These are phyloP conservation scores for Cladobotryum protrusum DNA, from an alignment of 2,329 filamentous ascomycete species.

Conservation along the genomic window DNA sequence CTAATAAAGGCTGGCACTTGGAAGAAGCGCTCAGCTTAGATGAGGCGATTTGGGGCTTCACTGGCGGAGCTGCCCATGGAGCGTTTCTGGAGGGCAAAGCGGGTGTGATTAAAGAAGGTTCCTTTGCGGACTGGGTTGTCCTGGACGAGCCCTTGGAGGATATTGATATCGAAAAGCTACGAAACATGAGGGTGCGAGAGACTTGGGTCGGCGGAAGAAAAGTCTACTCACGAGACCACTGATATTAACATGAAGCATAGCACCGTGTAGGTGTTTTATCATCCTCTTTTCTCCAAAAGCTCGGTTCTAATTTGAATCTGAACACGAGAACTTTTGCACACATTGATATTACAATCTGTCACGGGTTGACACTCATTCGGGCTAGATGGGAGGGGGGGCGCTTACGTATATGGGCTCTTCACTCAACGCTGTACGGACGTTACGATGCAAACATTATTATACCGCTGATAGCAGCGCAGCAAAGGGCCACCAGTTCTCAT, in stretches of 20 bases:
- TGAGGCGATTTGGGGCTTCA: conserved; percentile 58
- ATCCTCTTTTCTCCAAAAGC: too few relatives aligned
- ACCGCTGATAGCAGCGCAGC: too few relatives aligned
- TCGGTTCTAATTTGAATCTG: too few relatives aligned
- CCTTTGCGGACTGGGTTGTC: conserved; percentile 66
- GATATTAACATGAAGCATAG: conserved; percentile 6
- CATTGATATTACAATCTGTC: too few relatives aligned
- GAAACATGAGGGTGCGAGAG: conserved; percentile 51
- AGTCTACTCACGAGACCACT: conserved; percentile 32
- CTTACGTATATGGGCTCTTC: too few relatives aligned
- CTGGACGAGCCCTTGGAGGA: conserved; percentile 51
- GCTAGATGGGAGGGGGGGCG: too few relatives aligned
- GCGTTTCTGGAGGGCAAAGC: conserved; percentile 53
- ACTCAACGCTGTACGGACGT: too few relatives aligned
- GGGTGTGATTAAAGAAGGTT: conserved; percentile 53
- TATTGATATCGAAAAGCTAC: conserved; percentile 45
- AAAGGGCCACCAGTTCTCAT: too few relatives aligned
- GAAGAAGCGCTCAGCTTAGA: conserved; percentile 53
- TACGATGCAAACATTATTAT: too few relatives aligned
- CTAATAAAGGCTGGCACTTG: conserved; percentile 49
- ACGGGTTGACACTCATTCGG: too few relatives aligned
- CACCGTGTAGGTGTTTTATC: too few relatives aligned
- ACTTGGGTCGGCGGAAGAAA: conserved; percentile 60
- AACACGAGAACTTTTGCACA: too few relatives aligned
- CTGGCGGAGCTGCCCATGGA: conserved; percentile 50